Evolutionary conservation across 2,329 filamentous ascomycete species (phyloP), one percentile per base, ranked within the genome.

Genomic region (Penicillium hordei): DNA sequence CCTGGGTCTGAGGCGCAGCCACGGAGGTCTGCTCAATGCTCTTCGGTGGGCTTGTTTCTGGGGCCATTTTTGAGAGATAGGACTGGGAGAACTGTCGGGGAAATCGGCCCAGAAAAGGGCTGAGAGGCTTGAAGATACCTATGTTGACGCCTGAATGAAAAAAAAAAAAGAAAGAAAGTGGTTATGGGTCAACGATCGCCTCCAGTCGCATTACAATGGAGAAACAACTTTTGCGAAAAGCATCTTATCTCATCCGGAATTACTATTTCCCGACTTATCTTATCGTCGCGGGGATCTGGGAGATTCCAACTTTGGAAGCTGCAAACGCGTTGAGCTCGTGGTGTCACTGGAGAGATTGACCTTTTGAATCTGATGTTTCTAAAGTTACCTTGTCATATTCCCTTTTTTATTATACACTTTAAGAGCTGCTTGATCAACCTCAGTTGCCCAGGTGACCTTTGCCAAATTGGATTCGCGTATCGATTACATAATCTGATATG

Each of bases 211-310:
- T 33, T 43, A 29, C 19, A 42, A 25, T 31, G 52, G 33, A 40
- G 42, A 49, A 48, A 19, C 55, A 59, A 59, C 68, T 70, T 69
- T 65, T 60, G 56, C 50, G 61, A 55, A 58, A 52, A 51, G 23
- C 45, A 49, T 53, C 58, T 59, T 67, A 70, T 66, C 62, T 48
- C 59, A 62, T 62, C 3, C 60, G 70, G 64, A 68, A 45, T 8
- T 67, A 68, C 25, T 4, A 58, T 68, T 5, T n/a, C 60, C 64
- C 67, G 46, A 4, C 25, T 65, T 69, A 72, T 70, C 70, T 72
- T 71, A 71, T 71, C 69, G 36, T 10, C 31, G 12, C 12, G 5
- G 19, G 17, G 15, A 29, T 27, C 27, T 15, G 3, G 3, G 23
- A 23, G 3, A 31, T 23, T 23, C 6, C 5, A 33, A 15, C 2